Evolutionary conservation across 495 filamentous ascomycete genomes (phyloP).

Genomic region (Penicillium manginii): DNA sequence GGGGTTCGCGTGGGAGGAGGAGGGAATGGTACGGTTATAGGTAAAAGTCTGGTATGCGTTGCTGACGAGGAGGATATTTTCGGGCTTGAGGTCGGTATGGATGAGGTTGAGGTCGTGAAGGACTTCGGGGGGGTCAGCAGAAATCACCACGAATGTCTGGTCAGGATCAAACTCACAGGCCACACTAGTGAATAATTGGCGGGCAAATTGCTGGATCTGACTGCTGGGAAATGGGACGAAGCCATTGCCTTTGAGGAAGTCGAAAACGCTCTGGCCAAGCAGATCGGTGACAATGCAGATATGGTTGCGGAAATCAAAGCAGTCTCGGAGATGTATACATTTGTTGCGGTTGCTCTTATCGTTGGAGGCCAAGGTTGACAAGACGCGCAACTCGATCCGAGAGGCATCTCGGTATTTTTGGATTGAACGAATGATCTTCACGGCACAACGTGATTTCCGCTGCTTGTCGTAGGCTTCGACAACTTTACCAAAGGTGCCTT

Average conservation of each 20-base stretch:
- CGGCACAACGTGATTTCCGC: constrained; percentile 77
- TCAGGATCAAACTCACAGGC: constrained; percentile 70
- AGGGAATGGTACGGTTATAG: constrained; percentile 92
- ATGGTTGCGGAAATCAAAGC: constrained; percentile 96
- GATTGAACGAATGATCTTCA: constrained; percentile 97
- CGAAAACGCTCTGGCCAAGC: constrained; percentile 95
- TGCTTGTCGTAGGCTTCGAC: constrained; percentile 85
- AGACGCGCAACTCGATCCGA: constrained; percentile 91
- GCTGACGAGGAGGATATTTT: constrained; percentile 94
- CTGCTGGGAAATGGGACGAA: constrained; percentile 99
- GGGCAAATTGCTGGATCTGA: constrained; percentile 95
- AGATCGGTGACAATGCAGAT: constrained; percentile 99
- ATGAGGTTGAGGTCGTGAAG: constrained; percentile 97
- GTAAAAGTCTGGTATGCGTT: constrained; percentile 94
- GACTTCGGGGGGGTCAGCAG: constrained; percentile 55
- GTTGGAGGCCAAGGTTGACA: constrained; percentile 87
- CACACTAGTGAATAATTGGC: constrained; percentile 96
- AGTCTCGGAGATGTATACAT: constrained; percentile 95
- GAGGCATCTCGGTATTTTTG: constrained; percentile 97
- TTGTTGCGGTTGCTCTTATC: constrained; percentile 91
- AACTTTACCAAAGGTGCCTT: constrained; percentile 98
- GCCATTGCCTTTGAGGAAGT: constrained; percentile 92
- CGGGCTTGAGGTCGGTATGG: constrained; percentile 96
- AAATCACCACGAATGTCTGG: neutral
- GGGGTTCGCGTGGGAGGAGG: constrained; percentile 74